phyloP scores from a whole-genome alignment of 176 grass and related monocot species.

The Aegilops bicornis region DNA sequence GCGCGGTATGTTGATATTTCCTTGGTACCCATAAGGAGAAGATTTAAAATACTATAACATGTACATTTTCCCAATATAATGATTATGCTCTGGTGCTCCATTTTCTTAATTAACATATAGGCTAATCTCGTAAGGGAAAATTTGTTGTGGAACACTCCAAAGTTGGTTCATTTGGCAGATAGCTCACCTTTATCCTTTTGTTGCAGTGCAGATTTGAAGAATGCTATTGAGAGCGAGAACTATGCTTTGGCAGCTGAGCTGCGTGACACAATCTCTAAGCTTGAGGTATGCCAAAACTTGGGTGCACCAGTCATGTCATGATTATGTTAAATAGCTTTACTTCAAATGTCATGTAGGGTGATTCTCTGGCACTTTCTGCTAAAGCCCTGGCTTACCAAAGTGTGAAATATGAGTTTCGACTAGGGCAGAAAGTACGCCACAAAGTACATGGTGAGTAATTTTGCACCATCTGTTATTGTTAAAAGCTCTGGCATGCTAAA shows the following conservation, averaged over 20 bases:
- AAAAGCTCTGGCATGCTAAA: constrained; percentile 2
- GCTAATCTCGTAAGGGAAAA: constrained; percentile 8
- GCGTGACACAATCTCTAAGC: constrained; percentile 76
- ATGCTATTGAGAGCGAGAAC: constrained; percentile 87
- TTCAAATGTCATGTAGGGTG: constrained; percentile 58
- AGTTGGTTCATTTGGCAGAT: constrained; percentile 17
- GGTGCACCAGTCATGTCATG: neutral
- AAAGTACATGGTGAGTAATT: constrained; percentile 82
- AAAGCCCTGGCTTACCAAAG: constrained; percentile 85
- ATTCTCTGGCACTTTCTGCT: constrained; percentile 81
- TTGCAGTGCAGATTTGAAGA: constrained; percentile 94
- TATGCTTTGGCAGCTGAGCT: constrained; percentile 81
- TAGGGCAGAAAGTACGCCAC: constrained; percentile 85
- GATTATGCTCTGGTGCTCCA: constrained; percentile 9
- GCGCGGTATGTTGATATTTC: constrained; percentile 60
- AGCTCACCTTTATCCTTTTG: constrained; percentile 32
- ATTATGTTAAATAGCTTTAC: constrained; percentile 19
- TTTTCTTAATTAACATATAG: constrained; percentile 27
- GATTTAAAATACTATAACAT: constrained; percentile 1
- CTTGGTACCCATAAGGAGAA: constrained; percentile 5
- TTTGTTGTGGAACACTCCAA: neutral
- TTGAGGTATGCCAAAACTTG: constrained; percentile 66
- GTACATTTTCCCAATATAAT: constrained; percentile 11
- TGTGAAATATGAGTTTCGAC: constrained; percentile 86
- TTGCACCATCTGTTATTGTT: constrained; percentile 19